Conservation (phyloP, 192 early-diverging fungal species). For the Backusella tarrabulga region DNA sequence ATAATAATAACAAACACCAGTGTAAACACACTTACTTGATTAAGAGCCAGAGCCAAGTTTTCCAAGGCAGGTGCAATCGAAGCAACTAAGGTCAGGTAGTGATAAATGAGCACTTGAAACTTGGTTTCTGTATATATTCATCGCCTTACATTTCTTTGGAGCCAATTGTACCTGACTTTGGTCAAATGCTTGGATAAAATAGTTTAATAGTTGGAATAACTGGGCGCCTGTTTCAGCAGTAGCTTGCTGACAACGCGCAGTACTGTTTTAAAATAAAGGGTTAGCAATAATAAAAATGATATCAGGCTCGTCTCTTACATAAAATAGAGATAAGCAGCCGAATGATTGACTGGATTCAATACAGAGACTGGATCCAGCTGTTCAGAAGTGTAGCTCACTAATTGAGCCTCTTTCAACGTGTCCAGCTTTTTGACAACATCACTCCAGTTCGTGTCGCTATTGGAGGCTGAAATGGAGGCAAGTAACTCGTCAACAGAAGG, state of each 20-base stretch:
- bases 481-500: not conserved
- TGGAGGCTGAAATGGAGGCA: not conserved
- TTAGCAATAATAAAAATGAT: not conserved
- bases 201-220: conserved; percentile 36
- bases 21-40: conserved; percentile 29
- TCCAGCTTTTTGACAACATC: not conserved
- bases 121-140: not conserved
- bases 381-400: conserved; percentile 14
- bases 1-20: too few relatives aligned
- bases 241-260: conserved; percentile 39
- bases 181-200: conserved; percentile 42
- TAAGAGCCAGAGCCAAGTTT: conserved; percentile 32
- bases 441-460: not conserved
- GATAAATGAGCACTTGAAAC: not conserved
- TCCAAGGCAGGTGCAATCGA: conserved; percentile 41
- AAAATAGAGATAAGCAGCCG: conserved; percentile 49
- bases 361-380: conserved; percentile 39
- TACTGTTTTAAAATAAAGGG: conserved; percentile 11
- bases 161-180: conserved; percentile 35
- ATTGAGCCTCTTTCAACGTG: not conserved
- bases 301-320: conserved; percentile 34
- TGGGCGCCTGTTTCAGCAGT: conserved; percentile 34
- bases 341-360: conserved; percentile 38
- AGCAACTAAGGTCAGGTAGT: conserved; percentile 24
- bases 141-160: conserved; percentile 37